Evolutionary conservation across 1,139 yeast genomes (phyloP).

Genomic region (Magnusiomyces paraingens): DNA sequence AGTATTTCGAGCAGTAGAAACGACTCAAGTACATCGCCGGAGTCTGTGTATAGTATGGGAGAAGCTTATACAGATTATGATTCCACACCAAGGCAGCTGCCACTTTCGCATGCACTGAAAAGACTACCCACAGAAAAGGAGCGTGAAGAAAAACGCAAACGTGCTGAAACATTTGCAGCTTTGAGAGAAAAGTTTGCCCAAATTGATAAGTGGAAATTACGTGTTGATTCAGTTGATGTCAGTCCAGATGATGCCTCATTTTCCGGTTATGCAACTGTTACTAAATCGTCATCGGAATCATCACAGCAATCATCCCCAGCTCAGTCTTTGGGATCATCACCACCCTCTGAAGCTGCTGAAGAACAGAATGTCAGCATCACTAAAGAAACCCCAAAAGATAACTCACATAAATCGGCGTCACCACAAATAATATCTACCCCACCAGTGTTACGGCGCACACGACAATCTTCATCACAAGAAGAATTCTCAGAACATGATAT

Average conservation of each 20-base stretch:
- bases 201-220: slow-evolving; percentile 14
- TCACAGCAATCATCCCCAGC: background rate
- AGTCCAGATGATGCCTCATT: background rate
- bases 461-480: too few species aligned
- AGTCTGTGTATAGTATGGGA: background rate
- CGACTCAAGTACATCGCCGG: background rate
- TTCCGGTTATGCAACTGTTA: background rate
- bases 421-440: too few species aligned
- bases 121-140: background rate
- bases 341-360: too few species aligned
- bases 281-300: background rate
- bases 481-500: too few species aligned
- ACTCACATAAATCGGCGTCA: too few species aligned
- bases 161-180: background rate
- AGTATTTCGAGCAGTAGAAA: background rate
- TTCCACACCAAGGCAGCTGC: background rate
- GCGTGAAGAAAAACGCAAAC: background rate
- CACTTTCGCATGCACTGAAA: background rate
- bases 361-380: too few species aligned
- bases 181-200: slow-evolving; percentile 12
- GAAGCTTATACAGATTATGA: background rate
- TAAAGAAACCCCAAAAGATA: too few species aligned
- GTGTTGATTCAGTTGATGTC: slow-evolving; percentile 9
- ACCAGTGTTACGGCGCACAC: too few species aligned
- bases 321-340: background rate